Percentiles rank a stretch among this genome's conserved stretches.
phyloP scores from a whole-genome alignment of 352 stramenopile genomes.

The Aphanomyces cochlioides region DNA sequence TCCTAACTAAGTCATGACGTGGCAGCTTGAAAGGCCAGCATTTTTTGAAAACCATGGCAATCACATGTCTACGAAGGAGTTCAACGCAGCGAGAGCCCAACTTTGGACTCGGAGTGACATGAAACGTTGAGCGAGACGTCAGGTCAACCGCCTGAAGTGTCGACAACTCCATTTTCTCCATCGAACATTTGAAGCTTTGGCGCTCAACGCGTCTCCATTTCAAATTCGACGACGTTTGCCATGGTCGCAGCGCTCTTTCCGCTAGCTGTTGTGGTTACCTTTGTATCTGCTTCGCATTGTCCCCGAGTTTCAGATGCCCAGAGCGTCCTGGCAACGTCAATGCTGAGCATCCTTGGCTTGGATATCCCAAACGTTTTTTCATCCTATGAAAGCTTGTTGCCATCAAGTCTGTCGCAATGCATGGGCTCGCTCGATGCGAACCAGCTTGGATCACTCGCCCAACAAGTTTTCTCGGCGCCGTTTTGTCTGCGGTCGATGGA shows the following conservation, averaged over 20 bases:
- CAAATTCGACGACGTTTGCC: too few relatives aligned
- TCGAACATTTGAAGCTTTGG: too few relatives aligned
- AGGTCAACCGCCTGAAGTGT: too few relatives aligned
- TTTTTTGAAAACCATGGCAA: too few relatives aligned
- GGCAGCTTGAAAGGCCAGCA: too few relatives aligned
- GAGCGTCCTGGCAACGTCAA: background rate
- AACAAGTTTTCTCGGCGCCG: background rate
- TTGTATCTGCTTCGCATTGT: background rate
- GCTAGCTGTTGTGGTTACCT: background rate
- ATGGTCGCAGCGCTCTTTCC: background rate
- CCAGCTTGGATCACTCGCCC: background rate
- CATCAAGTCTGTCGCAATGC: background rate
- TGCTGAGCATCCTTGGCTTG: background rate
- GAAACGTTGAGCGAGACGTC: too few relatives aligned
- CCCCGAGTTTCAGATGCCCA: background rate
- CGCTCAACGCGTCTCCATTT: too few relatives aligned
- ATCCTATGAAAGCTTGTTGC: background rate
- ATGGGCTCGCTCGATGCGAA: background rate
- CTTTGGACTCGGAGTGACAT: too few relatives aligned
- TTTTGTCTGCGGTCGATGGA: conserved; percentile 2
- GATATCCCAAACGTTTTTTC: background rate
- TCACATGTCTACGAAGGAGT: too few relatives aligned
- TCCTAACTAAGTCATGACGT: too few relatives aligned
- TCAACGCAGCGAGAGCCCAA: too few relatives aligned
- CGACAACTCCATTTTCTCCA: too few relatives aligned